These are phyloP conservation scores for Leishmania tropica DNA, from an alignment of 208 protist species.

Conservation along the genomic window DNA sequence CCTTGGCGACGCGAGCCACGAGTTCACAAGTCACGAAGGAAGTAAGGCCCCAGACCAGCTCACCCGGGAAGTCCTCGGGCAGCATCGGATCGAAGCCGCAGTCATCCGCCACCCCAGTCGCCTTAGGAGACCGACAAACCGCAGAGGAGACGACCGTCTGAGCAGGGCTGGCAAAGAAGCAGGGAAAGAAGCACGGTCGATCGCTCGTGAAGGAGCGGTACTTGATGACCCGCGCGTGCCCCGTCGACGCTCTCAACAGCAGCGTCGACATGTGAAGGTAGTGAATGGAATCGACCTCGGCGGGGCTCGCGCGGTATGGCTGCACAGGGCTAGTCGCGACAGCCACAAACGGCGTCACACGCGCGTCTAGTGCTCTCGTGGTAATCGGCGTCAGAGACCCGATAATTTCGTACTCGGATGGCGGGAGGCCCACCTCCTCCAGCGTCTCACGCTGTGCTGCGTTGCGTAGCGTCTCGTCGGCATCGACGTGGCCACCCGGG, in stretches of 20 bases:
- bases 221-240: conserved; percentile 69
- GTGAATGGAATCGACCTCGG: conserved; percentile 82
- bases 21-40: conserved; percentile 78
- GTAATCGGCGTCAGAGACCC: conserved; percentile 59
- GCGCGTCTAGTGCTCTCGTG: conserved; percentile 23
- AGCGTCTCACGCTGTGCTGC: conserved; percentile 76
- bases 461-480: conserved; percentile 44
- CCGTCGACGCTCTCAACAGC: conserved; percentile 45
- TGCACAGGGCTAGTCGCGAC: conserved; percentile 33
- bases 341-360: conserved; percentile 67
- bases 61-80: conserved; percentile 66
- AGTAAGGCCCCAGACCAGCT: conserved; percentile 88
- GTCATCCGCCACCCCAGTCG: conserved; percentile 42
- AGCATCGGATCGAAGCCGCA: conserved; percentile 55
- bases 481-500: conserved; percentile 71
- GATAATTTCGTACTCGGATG: conserved; percentile 48
- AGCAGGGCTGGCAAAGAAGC: conserved; percentile 74
- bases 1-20: conserved; percentile 51
- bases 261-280: conserved; percentile 82
- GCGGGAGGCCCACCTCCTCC: conserved; percentile 80
- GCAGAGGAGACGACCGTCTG: conserved; percentile 29
- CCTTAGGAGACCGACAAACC: conserved; percentile 28
- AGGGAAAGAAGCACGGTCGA: conserved; percentile 70
- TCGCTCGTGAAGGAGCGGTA: conserved; percentile 31
- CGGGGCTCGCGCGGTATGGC: conserved; percentile 56